phyloP scores from a whole-genome alignment of 306 rosid species.

The Delonix regia region DNA sequence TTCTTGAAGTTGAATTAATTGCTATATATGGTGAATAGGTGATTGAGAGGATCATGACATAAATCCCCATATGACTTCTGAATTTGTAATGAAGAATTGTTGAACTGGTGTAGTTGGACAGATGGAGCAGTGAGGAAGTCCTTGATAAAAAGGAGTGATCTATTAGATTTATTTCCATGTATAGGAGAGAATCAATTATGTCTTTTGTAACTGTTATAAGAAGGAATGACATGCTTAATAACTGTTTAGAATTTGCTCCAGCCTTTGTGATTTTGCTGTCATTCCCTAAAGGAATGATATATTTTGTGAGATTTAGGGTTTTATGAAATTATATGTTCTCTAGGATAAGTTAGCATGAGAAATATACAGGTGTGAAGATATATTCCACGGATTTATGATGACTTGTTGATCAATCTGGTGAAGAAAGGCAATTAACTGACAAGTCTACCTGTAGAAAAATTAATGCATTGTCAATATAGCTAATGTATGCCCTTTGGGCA shows the following conservation, averaged over 20 bases:
- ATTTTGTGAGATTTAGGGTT: constrained; percentile 15
- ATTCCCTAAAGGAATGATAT: background rate
- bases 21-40: background rate
- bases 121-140: background rate
- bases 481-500: constrained; percentile 9
- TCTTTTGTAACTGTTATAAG: background rate
- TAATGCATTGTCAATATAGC: background rate
- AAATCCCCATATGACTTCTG: background rate
- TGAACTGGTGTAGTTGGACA: background rate
- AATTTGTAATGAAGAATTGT: background rate
- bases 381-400: background rate
- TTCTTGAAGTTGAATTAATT: background rate
- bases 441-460: background rate
- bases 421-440: background rate
- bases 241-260: background rate
- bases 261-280: background rate
- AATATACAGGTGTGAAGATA: background rate
- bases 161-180: background rate
- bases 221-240: background rate
- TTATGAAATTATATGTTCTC: background rate
- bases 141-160: background rate
- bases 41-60: background rate
- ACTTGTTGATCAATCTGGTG: background rate
- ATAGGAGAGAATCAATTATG: background rate
- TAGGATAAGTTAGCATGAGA: background rate